Evolutionary conservation across 2,329 filamentous ascomycete species (phyloP).

Genomic region (Penicillium italicum): DNA sequence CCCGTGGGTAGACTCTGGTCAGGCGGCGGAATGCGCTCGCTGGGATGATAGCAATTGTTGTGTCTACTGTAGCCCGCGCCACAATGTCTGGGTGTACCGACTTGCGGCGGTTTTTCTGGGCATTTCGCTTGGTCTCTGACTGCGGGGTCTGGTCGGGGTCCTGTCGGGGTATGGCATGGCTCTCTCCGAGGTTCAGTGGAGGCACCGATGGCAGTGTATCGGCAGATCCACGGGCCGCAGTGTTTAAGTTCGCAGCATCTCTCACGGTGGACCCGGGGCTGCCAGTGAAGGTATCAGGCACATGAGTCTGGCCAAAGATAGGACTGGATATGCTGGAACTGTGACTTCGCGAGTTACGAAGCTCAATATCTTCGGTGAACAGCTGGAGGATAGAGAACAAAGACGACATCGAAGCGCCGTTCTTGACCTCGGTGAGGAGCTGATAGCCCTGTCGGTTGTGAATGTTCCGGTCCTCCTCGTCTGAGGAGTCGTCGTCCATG

Average conservation of each 20-base stretch:
- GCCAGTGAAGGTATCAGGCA: constrained; percentile 39
- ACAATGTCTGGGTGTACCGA: constrained; percentile 97
- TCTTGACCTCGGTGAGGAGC: constrained; percentile 92
- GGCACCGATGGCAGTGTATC: constrained; percentile 61
- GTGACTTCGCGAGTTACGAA: constrained; percentile 63
- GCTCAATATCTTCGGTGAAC: constrained; percentile 89
- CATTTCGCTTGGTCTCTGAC: constrained; percentile 15
- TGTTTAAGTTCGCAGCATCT: constrained; percentile 19
- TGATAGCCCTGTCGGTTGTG: constrained; percentile 80
- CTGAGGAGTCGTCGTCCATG: constrained; percentile 51
- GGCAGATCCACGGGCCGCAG: constrained; percentile 25
- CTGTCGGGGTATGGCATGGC: constrained; percentile 26
- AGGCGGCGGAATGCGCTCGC: constrained; percentile 91
- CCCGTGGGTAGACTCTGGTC: constrained; percentile 91
- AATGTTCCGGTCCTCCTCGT: constrained; percentile 64
- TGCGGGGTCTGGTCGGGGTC: constrained; percentile 30
- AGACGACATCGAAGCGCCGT: constrained; percentile 97
- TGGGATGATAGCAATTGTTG: constrained; percentile 96
- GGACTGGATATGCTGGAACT: constrained; percentile 38
- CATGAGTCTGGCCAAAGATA: constrained; percentile 26
- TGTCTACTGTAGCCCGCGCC: constrained; percentile 91
- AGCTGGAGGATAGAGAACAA: constrained; percentile 95
- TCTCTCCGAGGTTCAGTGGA: constrained; percentile 66
- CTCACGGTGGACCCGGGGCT: constrained; percentile 32
- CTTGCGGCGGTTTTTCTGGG: constrained; percentile 45